Percentiles rank a stretch among this genome's conserved stretches.
These are phyloP conservation scores for Furcasterigmium sp. DNA, from an alignment of 2,329 filamentous ascomycete genomes.

Conservation along the genomic window DNA sequence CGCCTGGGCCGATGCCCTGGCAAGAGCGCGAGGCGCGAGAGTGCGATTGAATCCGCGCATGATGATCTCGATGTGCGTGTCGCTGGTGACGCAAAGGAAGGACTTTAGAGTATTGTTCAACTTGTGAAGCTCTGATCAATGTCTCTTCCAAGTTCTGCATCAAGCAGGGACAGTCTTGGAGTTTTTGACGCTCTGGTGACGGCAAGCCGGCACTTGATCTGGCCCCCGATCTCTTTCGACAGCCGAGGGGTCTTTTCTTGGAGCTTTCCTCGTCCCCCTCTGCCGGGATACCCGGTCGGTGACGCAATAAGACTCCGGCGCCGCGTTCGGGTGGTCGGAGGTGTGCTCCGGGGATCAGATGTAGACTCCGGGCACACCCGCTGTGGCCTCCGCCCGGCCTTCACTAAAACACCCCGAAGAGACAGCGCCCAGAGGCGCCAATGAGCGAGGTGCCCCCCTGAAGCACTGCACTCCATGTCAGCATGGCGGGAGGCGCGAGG, in stretches of 20 bases:
- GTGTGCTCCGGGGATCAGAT: too few relatives aligned
- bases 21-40: background rate
- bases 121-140: background rate
- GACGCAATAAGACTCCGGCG: too few relatives aligned
- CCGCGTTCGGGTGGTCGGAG: too few relatives aligned
- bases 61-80: background rate
- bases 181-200: background rate
- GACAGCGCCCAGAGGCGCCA: too few relatives aligned
- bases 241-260: background rate
- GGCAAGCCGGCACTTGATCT: background rate
- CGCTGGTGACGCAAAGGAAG: background rate
- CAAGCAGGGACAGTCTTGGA: background rate
- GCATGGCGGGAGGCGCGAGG: too few relatives aligned
- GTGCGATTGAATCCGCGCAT: slow-evolving; percentile 1
- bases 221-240: background rate
- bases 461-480: too few relatives aligned
- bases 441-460: too few relatives aligned
- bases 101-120: background rate
- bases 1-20: background rate
- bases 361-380: too few relatives aligned
- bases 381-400: too few relatives aligned
- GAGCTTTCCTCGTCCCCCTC: background rate
- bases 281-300: too few relatives aligned
- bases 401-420: too few relatives aligned
- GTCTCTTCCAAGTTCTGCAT: background rate